Percentiles rank a stretch among this genome's conserved stretches.
Evolutionary conservation across 371 early-diverging fungal species (phyloP).

Genomic region (Mucor irregularis): DNA sequence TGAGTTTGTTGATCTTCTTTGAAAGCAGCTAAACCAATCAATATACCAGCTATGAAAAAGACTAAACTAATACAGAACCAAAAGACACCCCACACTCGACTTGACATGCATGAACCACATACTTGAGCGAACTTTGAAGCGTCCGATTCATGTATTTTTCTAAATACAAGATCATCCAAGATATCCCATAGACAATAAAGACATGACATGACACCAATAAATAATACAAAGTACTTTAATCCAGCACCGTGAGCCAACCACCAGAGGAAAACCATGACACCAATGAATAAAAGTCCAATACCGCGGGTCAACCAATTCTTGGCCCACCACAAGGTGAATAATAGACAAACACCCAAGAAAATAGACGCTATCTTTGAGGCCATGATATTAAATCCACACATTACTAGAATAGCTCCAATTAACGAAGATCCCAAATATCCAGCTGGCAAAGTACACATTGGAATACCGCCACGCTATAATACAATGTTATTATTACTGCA

Average conservation of each 20-base stretch:
- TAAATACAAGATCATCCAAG: slow-evolving; percentile 86
- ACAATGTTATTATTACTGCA: not conserved
- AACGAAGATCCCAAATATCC: slow-evolving; percentile 79
- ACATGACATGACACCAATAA: slow-evolving; percentile 91
- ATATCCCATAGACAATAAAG: slow-evolving; percentile 94
- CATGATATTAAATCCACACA: slow-evolving; percentile 83
- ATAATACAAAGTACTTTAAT: slow-evolving; percentile 85
- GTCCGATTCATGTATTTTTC: slow-evolving; percentile 92
- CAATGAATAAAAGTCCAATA: slow-evolving; percentile 82
- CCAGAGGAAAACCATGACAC: slow-evolving; percentile 83
- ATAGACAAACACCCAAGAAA: slow-evolving; percentile 75
- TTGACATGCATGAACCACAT: slow-evolving; percentile 76
- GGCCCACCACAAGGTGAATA: slow-evolving; percentile 82
- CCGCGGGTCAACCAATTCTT: slow-evolving; percentile 85
- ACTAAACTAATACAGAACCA: slow-evolving; percentile 87
- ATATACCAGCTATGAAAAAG: slow-evolving; percentile 76
- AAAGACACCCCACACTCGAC: slow-evolving; percentile 85
- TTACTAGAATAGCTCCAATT: slow-evolving; percentile 88
- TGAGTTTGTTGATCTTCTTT: slow-evolving; percentile 54
- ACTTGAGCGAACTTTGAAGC: slow-evolving; percentile 86
- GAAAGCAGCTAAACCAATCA: slow-evolving; percentile 80
- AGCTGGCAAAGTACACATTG: slow-evolving; percentile 77
- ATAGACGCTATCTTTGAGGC: slow-evolving; percentile 87
- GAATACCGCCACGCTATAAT: slow-evolving; percentile 66
- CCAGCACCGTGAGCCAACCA: slow-evolving; percentile 73